Percentiles rank a stretch among this genome's conserved stretches.
phyloP scores from a whole-genome alignment of 192 early-diverging fungal species.

The Linnemannia schmuckeri region DNA sequence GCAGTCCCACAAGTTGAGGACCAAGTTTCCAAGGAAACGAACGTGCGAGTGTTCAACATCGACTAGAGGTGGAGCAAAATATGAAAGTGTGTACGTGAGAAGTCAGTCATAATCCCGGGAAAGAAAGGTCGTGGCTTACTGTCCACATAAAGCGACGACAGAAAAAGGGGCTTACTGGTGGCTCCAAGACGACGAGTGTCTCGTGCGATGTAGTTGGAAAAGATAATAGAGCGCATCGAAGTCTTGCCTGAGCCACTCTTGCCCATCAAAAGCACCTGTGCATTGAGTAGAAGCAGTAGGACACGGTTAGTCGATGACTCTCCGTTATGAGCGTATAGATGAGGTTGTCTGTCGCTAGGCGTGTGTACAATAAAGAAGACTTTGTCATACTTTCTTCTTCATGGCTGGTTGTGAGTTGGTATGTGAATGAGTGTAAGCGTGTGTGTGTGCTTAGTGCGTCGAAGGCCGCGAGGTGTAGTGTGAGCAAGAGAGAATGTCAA shows the following conservation, averaged over 20 bases:
- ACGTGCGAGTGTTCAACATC: constrained; percentile 98
- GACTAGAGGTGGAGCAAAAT: constrained; percentile 62
- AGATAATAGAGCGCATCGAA: constrained; percentile 98
- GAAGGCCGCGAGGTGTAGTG: background rate
- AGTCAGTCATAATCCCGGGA: background rate
- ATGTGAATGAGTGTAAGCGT: background rate
- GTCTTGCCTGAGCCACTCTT: constrained; percentile 98
- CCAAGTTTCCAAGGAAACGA: constrained; percentile 93
- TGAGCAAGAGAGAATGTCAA: background rate
- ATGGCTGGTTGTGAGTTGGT: background rate
- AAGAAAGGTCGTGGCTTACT: background rate
- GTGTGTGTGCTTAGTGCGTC: background rate
- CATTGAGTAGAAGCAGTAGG: background rate
- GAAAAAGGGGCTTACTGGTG: constrained; percentile 74
- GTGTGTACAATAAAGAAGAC: background rate
- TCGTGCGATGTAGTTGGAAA: constrained; percentile 95
- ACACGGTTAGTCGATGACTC: background rate
- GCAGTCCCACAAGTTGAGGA: constrained; percentile 98
- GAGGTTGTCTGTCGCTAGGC: background rate
- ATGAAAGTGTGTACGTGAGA: background rate
- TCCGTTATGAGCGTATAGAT: background rate
- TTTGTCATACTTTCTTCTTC: constrained; percentile 25
- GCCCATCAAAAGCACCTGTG: constrained; percentile 96
- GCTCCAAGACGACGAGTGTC: constrained; percentile 96
- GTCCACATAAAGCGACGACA: background rate